These are phyloP conservation scores for Avena sativa DNA, from an alignment of 176 grass and related monocot genomes.

Conservation along the genomic window DNA sequence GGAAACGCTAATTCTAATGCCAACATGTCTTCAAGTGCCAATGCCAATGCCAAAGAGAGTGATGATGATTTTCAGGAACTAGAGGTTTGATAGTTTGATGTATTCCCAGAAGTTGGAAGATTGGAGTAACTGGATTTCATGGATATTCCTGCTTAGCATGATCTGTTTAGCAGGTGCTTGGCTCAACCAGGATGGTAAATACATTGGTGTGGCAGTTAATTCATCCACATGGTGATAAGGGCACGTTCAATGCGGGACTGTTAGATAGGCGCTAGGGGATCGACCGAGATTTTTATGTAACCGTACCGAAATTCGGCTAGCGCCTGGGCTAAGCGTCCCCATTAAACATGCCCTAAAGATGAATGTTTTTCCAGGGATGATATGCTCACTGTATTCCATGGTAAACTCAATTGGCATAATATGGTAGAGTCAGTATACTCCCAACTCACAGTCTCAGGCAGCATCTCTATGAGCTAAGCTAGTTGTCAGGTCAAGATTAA, in stretches of 20 bases:
- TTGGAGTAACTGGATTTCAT: background rate
- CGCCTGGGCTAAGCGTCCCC: too few species aligned
- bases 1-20: constrained; percentile 51
- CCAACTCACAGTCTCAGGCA: background rate
- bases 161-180: background rate
- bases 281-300: too few species aligned
- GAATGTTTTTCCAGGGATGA: background rate
- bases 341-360: background rate
- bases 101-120: background rate
- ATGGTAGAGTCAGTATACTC: background rate
- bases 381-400: background rate
- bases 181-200: background rate
- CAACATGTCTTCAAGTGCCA: constrained; percentile 24
- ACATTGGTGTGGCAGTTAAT: background rate
- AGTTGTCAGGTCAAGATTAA: background rate
- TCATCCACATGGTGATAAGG: background rate
- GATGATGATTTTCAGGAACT: constrained; percentile 11
- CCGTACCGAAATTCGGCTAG: too few species aligned
- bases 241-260: too few species aligned
- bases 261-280: too few species aligned
- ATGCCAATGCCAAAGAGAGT: background rate
- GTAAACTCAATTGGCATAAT: background rate
- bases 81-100: constrained; percentile 23
- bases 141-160: background rate
- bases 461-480: background rate